Percentiles rank a stretch among this genome's conserved stretches.
Evolutionary conservation across 2,329 filamentous ascomycete species (phyloP).

Genomic region (Periconia sp.): DNA sequence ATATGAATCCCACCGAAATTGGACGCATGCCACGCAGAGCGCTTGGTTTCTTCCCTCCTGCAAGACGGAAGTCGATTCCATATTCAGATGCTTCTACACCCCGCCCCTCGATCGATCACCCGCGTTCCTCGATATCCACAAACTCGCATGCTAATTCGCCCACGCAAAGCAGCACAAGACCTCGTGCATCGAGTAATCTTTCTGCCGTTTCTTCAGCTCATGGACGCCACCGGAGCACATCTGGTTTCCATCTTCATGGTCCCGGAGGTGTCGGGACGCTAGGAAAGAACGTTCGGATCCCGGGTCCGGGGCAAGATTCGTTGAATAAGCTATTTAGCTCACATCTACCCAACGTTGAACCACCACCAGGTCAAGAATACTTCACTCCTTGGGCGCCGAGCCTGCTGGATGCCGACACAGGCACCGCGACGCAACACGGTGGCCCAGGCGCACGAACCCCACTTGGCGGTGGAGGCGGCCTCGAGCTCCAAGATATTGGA

Average conservation of each 20-base stretch:
- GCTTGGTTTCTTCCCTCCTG: slow-evolving; percentile 89
- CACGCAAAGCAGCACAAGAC: slow-evolving; percentile 45
- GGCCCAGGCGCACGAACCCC: slow-evolving; percentile 39
- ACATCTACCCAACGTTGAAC: slow-evolving; percentile 78
- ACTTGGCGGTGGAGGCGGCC: slow-evolving; percentile 34
- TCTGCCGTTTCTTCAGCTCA: slow-evolving; percentile 41
- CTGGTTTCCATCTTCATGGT: slow-evolving; percentile 68
- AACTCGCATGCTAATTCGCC: slow-evolving; percentile 38
- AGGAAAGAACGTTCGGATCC: slow-evolving; percentile 70
- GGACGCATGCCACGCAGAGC: slow-evolving; percentile 79
- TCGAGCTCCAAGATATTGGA: slow-evolving; percentile 78
- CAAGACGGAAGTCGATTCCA: slow-evolving; percentile 82
- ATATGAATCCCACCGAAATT: slow-evolving; percentile 77
- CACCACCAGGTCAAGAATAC: slow-evolving; percentile 63
- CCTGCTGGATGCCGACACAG: slow-evolving; percentile 38
- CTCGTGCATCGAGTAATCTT: slow-evolving; percentile 45
- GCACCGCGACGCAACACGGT: slow-evolving; percentile 31
- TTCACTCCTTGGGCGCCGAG: slow-evolving; percentile 49
- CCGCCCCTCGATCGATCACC: slow-evolving; percentile 67
- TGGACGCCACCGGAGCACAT: slow-evolving; percentile 44
- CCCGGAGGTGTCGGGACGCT: slow-evolving; percentile 90
- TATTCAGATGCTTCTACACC: slow-evolving; percentile 70
- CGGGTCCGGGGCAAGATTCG: slow-evolving; percentile 83
- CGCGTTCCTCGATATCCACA: slow-evolving; percentile 52
- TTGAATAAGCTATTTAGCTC: slow-evolving; percentile 84